Base-by-base conservation (phyloP, 2,329 filamentous ascomycete species). In the Fusarium poae region DNA sequence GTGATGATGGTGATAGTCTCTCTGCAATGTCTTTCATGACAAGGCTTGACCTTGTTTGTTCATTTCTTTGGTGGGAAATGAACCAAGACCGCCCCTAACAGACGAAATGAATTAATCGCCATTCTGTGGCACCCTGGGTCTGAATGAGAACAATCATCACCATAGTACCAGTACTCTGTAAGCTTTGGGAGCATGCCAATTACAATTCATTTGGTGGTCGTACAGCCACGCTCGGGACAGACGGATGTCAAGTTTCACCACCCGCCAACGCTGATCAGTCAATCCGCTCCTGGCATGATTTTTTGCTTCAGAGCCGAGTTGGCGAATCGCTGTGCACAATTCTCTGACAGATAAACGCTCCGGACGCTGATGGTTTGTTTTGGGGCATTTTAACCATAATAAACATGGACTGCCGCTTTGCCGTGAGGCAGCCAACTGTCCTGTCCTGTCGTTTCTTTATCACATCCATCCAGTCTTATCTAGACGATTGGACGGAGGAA, bases 161-260 rank as follows among this genome's bases (percentile, higher is more conserved):
- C 16, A 34, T 15, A 34, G 32, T 32, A 32, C 13, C 12, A 32
- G 30, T 34, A 34, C 15, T 20, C 9, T 20, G 35, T 21, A 39
- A 39, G n/a, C 20, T 39, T 21, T 4, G 35, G 35, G n/a, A 39
- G n/a, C 35, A 39, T 49, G 9, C 54, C 51, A 53, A 45, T 35
- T 27, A 13, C 10, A 11, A 10, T 29, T 9, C 29, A 30, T 30
- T 70, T 64, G 50, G 50, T 58, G 23, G 16, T 56, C 56, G 58
- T 65, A 70, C 67, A 70, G 67, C 67, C 67, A 70, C 67, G 25
- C 67, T 70, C 67, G 67, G 67, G 44, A 65, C 35, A 44, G 34
- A 70, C 63, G 63, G 67, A 70, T 51, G 58, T 61, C 51, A 51
- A 48, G 62, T 65, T 65, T 65, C 57, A 53, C 42, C 53, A 66